Evolutionary conservation across 169 alveolate species (phyloP), one percentile per base, ranked within the genome.

Genomic region (Eimeria mitis): DNA sequence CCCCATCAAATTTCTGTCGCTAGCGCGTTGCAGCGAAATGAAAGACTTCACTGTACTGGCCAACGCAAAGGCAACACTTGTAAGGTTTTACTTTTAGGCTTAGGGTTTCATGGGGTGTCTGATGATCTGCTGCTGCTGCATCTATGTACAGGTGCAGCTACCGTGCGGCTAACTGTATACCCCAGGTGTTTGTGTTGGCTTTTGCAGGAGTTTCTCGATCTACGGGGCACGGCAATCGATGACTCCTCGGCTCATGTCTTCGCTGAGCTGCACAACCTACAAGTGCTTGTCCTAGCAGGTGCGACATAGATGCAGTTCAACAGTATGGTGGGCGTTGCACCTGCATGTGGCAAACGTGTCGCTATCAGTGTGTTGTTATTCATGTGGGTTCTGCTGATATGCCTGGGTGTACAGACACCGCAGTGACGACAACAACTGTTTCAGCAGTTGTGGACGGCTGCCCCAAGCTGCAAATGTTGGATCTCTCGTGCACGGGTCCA

Each of bases 281-380:
- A 91, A 47, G 92, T 81, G 56, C 96, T 91, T 21, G 91, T 91
- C 44, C 75, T 91, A 31, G 89, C 96, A 79, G 96, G 96, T 68
- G 37, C 4, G 87, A 1, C 6, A n/a, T 31, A 49, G 28, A 8
- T 28, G 89, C 73, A 31, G 34, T 28, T 16, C 47, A 31, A 47
- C 78, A 68, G 78, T 4, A 34, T 0, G 47, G 5, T 68, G 78
- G 23, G 78, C 47, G 78, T 8, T 68, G 49, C 78, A 68, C 23
- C 19, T 31, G 78, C 1, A 34, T 42, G 87, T 56, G 40, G 4
- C 71, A 81, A 19, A 28, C 16, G n/a, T 47, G 44, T 25, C 68
- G 40, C n/a, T n/a, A 47, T 49, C 47, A 3, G 9, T 78, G 52
- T 49, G 52, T 19, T 14, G 9, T 81, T 13, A 42, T 49, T 52